These are phyloP conservation scores for Zasmidium cellare DNA, from an alignment of 2,329 filamentous ascomycete species.

Conservation along the genomic window DNA sequence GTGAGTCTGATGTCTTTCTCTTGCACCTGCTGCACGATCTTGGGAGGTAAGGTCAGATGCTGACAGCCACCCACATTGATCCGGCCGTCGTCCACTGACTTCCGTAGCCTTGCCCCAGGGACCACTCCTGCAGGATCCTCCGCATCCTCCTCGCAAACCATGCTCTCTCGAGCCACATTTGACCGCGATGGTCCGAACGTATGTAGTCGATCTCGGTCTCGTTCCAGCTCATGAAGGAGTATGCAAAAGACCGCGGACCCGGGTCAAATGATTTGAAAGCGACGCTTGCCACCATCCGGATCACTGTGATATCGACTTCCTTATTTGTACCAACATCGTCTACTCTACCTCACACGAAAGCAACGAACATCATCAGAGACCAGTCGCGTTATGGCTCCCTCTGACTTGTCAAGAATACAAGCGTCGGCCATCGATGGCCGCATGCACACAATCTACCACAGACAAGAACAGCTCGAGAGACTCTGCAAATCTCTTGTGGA, in stretches of 20 bases:
- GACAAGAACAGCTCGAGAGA: slow-evolving; percentile 47
- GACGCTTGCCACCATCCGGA: not conserved
- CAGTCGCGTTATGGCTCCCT: slow-evolving; percentile 21
- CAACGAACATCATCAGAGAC: not conserved
- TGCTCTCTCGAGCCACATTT: not conserved
- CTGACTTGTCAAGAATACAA: slow-evolving; percentile 35
- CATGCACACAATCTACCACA: slow-evolving; percentile 47
- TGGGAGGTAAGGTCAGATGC: not conserved
- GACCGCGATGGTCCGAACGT: not conserved
- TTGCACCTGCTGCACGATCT: not conserved
- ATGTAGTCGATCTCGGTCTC: not conserved
- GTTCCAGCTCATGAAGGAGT: too few species aligned
- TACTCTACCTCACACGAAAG: too few species aligned
- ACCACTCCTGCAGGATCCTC: not conserved
- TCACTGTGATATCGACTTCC: not conserved
- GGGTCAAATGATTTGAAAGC: not conserved
- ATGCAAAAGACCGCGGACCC: too few species aligned
- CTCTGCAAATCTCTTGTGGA: slow-evolving; percentile 43
- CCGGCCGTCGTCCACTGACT: not conserved
- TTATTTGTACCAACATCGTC: too few species aligned
- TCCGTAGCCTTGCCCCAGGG: not conserved
- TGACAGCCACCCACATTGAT: not conserved
- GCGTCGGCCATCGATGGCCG: slow-evolving; percentile 48
- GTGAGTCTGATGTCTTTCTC: not conserved
- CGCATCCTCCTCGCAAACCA: not conserved